Evolutionary conservation across 1,284 basidiomycete species (phyloP).

Genomic region (Cryptococcus floricola): DNA sequence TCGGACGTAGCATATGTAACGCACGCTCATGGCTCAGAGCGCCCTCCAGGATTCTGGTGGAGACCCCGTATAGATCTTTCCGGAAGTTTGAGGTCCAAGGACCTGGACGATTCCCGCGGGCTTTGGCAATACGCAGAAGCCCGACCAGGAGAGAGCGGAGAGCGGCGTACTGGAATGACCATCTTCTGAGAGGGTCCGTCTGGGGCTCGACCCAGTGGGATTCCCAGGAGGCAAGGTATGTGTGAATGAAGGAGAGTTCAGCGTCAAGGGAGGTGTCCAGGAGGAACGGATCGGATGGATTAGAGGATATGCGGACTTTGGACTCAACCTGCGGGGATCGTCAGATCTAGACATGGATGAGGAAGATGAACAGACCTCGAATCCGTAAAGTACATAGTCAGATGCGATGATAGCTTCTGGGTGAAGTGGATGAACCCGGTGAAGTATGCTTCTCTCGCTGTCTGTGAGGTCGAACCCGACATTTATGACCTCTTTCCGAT

Average conservation of each 20-base stretch:
- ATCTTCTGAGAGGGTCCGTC: slow-evolving; percentile 5
- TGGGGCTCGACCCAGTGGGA: slow-evolving; percentile 6
- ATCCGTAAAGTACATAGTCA: too few species aligned
- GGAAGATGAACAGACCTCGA: too few species aligned
- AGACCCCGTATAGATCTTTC: too few species aligned
- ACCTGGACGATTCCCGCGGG: too few species aligned
- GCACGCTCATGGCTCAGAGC: slow-evolving; percentile 6
- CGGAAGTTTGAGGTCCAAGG: too few species aligned
- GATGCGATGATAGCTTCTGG: too few species aligned
- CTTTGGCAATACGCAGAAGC: slow-evolving; percentile 2
- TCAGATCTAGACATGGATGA: too few species aligned
- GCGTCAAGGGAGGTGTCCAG: too few species aligned
- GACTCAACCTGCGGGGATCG: too few species aligned
- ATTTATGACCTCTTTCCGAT: slow-evolving; percentile 7
- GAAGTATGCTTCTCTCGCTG: slow-evolving; percentile 3
- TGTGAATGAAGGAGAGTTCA: slow-evolving; percentile 1
- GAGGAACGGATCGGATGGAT: too few species aligned
- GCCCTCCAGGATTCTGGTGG: background rate
- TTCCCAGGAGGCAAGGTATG: slow-evolving; percentile 6
- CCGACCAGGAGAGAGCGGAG: slow-evolving; percentile 8
- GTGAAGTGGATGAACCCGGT: background rate
- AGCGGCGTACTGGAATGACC: slow-evolving; percentile 8
- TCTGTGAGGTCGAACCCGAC: slow-evolving; percentile 7
- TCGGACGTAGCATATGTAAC: slow-evolving; percentile 13
- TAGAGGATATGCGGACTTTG: too few species aligned